Evolutionary conservation across 2,329 filamentous ascomycete species (phyloP).

Genomic region (Alternaria tenuissima): DNA sequence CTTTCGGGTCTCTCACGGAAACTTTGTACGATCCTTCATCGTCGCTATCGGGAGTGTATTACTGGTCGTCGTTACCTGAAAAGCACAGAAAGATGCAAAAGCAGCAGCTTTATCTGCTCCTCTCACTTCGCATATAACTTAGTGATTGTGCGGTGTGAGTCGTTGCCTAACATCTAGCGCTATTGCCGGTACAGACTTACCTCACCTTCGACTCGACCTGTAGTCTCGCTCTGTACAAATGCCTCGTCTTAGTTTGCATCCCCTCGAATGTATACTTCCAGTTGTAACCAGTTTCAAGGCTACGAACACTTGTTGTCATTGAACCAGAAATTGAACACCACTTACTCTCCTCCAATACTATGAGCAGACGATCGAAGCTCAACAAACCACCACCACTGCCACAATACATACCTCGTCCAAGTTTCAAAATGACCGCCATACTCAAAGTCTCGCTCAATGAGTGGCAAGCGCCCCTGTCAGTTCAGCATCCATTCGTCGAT

Average conservation of each 20-base stretch:
- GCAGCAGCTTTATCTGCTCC: background rate
- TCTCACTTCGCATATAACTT: background rate
- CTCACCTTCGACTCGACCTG: background rate
- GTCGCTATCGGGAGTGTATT: background rate
- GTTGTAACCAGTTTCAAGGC: background rate
- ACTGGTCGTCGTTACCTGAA: background rate
- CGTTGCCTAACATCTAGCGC: background rate
- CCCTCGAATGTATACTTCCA: no score
- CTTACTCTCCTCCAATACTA: background rate
- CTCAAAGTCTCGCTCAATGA: background rate
- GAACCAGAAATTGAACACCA: background rate
- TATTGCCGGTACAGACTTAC: background rate
- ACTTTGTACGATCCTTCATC: background rate
- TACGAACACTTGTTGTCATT: background rate
- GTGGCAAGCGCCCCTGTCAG: conserved; percentile 3
- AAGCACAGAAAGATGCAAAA: background rate
- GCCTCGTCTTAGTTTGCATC: background rate
- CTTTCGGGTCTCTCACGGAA: background rate
- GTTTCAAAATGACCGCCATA: background rate
- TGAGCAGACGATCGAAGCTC: background rate
- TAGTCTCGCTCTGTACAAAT: background rate
- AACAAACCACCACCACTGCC: background rate
- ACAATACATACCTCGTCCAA: accelerated
- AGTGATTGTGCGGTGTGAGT: background rate
- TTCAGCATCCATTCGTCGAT: conserved; percentile 15